Evolutionary conservation across 2,329 filamentous ascomycete genomes (phyloP).

Genomic region (Aureobasidium uvarum): DNA sequence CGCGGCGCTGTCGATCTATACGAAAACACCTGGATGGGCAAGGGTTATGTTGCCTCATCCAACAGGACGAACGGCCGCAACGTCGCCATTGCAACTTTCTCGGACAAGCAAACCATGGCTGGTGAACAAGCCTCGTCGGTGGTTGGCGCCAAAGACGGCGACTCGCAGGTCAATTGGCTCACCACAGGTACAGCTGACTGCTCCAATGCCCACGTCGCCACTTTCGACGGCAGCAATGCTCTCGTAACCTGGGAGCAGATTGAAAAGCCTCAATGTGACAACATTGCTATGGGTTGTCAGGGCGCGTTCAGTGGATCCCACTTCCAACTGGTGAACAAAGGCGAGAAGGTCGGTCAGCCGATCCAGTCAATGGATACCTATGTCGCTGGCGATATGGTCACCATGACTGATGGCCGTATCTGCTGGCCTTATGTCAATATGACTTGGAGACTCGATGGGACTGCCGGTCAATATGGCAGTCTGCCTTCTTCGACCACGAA

Average conservation of each 20-base stretch:
- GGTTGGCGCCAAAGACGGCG: constrained; percentile 55
- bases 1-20: constrained; percentile 57
- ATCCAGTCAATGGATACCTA: constrained; percentile 55
- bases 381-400: constrained; percentile 63
- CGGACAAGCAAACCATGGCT: constrained; percentile 58
- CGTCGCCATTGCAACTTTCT: constrained; percentile 57
- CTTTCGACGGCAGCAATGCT: constrained; percentile 54
- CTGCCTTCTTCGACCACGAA: constrained; percentile 32
- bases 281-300: constrained; percentile 59
- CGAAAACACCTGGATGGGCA: constrained; percentile 58
- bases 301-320: constrained; percentile 59
- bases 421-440: constrained; percentile 63
- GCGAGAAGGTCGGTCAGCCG: constrained; percentile 53
- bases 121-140: constrained; percentile 55
- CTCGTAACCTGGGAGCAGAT: constrained; percentile 63
- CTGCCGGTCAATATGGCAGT: constrained; percentile 35
- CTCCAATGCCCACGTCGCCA: constrained; percentile 59
- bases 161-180: constrained; percentile 61
- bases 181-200: constrained; percentile 54
- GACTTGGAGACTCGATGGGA: constrained; percentile 50
- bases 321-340: constrained; percentile 58
- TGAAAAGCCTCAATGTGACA: constrained; percentile 54
- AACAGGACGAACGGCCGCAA: constrained; percentile 60
- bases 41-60: constrained; percentile 52
- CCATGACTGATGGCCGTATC: constrained; percentile 56